Evolutionary conservation across 768 basidiomycete genomes (phyloP).

Genomic region (Pisolithus microcarpus): DNA sequence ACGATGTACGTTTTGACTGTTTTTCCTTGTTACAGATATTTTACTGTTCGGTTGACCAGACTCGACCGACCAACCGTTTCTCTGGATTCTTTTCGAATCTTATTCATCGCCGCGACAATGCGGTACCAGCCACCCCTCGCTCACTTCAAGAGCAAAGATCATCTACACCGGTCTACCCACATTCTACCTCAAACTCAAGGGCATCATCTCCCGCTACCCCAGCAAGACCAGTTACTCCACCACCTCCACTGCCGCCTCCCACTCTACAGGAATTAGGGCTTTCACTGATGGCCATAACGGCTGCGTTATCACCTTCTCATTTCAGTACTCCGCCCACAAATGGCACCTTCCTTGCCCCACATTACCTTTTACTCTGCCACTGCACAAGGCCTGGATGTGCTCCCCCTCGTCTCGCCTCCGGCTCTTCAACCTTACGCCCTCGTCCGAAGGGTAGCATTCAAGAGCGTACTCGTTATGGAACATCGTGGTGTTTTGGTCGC

Average conservation of each 20-base stretch:
- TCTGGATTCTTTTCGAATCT: constrained; percentile 82
- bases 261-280: constrained; percentile 71
- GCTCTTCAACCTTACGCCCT: constrained; percentile 72
- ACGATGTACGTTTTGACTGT: constrained; percentile 42
- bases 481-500: constrained; percentile 87
- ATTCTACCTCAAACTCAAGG: constrained; percentile 38
- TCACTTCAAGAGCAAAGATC: constrained; percentile 29
- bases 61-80: constrained; percentile 62
- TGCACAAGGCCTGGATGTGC: constrained; percentile 77
- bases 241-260: constrained; percentile 65
- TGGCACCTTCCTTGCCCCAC: constrained; percentile 74
- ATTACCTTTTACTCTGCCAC: constrained; percentile 81
- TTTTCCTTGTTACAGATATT: constrained; percentile 1
- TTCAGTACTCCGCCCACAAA: constrained; percentile 70
- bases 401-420: constrained; percentile 73
- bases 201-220: constrained; percentile 46
- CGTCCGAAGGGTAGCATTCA: constrained; percentile 75
- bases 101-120: constrained; percentile 62
- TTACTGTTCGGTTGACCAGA: constrained; percentile 27
- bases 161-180: constrained; percentile 20
- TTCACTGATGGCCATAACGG: constrained; percentile 57
- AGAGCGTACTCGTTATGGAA: constrained; percentile 88
- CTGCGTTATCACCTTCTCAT: constrained; percentile 66
- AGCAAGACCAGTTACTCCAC: constrained; percentile 56
- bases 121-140: constrained; percentile 21